Base-by-base conservation (phyloP, 169 alveolate species). In the Ichthyophthirius multifiliis region DNA sequence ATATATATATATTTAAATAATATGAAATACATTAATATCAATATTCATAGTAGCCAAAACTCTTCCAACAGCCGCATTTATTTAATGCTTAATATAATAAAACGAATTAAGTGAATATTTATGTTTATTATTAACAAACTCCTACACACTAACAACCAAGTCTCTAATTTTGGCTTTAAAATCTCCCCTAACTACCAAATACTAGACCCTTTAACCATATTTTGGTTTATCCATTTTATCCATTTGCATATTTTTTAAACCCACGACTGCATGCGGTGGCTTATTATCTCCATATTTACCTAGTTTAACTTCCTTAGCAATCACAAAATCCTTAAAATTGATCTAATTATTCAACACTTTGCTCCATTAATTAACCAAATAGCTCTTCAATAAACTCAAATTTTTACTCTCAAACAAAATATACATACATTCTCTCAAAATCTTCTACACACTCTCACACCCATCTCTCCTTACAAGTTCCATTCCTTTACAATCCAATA, bases 401-500 rank as follows among this genome's bases (percentile, higher is more conserved):
- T 93, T 93, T 76, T 87, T 87, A 45, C 84, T 76, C 9, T 84
- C 89, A 83, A 93, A 93, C 37, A 93, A 78, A 39, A 90, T 62
- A 32, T 89, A 83, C 0, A 93, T 71, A 63, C 89, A 43, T 82
- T 93, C 89, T 71, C 83, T 90, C 85, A 90, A 87, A 32, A 93
- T 82, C 74, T 85, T 88, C n/a, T 79, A 62, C 9, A 85, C 90
- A 6, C 87, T 89, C 65, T 88, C 85, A 63, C 87, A 82, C 5
- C 80, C 79, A 65, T 93, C 97, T 75, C 97, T 85, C 78, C 94
- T 82, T 0, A 93, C 90, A 37, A 89, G 90, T 81, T 93, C 96
- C 23, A 90, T 77, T 35, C 95, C 97, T 86, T 93, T 93, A 12
- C 90, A 82, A 48, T 90, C 94, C 18, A 93, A 83, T 20, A 71